A percentile compares a stretch with the other conserved stretches of the same genome.
These are phyloP conservation scores for Penicillium sp. DNA, from an alignment of 2,329 filamentous ascomycete species.

Conservation along the genomic window DNA sequence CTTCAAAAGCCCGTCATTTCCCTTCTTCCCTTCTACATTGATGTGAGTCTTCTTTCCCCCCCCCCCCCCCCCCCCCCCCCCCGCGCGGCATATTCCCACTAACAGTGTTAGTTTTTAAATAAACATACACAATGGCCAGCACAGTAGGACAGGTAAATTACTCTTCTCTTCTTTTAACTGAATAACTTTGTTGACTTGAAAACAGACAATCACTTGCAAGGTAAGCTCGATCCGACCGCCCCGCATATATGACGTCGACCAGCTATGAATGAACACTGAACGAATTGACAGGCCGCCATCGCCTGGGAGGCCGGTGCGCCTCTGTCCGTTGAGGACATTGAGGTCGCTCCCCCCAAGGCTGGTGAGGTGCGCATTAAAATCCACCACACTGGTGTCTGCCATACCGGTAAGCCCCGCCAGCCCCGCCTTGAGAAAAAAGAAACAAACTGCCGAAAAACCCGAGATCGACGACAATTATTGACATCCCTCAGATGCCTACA, in stretches of 20 bases:
- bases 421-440: slow-evolving; percentile 5
- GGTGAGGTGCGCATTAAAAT: slow-evolving; percentile 97
- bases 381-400: slow-evolving; percentile 97
- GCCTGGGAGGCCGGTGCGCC: slow-evolving; percentile 96
- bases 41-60: slow-evolving; percentile 10
- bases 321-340: slow-evolving; percentile 84
- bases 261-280: slow-evolving; percentile 11
- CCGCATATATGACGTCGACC: slow-evolving; percentile 16
- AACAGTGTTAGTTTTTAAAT: neutral
- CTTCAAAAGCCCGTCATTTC: slow-evolving; percentile 19
- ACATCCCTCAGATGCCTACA: slow-evolving; percentile 72
- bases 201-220: slow-evolving; percentile 88
- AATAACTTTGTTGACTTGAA: slow-evolving; percentile 8
- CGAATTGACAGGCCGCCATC: slow-evolving; percentile 68
- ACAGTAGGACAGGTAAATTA: slow-evolving; percentile 56
- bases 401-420: slow-evolving; percentile 67
- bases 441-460: neutral
- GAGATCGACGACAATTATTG: neutral
- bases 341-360: slow-evolving; percentile 83
- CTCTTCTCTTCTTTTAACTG: neutral
- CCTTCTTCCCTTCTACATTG: slow-evolving; percentile 16
- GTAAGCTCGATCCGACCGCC: slow-evolving; percentile 34
- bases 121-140: slow-evolving; percentile 47
- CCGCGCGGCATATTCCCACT: neutral
- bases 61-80: too few relatives aligned